Base-by-base conservation (phyloP, 2,329 filamentous ascomycete genomes). In the Dendryphion nanum region DNA sequence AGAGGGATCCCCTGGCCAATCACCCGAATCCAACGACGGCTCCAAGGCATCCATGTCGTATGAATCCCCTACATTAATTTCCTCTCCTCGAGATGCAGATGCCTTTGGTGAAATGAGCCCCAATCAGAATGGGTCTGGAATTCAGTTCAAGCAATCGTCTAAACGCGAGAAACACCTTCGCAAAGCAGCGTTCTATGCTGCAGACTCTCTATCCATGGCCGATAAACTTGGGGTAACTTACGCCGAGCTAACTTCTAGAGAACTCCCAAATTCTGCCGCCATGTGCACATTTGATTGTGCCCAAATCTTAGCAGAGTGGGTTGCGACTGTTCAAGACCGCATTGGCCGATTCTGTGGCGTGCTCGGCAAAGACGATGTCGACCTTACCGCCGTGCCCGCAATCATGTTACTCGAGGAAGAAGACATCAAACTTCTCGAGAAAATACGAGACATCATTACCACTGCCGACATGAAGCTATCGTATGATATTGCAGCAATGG, bases 251-350 rank as follows among this genome's bases (percentile, higher is more conserved):
- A 85, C 83, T 1, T 89, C 86, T 37, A 78, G 88, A 30, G 89
- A 96, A 59, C 75, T 97, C 10, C 89, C 93, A 0, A 79, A 95
- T 26, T 91, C 95, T 61, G 89, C 87, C 12, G 88, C 89, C 1
- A 83, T 97, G 74, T 96, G 91, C 64, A 83, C 86, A 4, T 94
- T 95, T 55, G 91, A 97, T 59, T 97, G 91, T 58, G 86, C 88
- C 2, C 90, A 96, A 59, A 89, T 97, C 1, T 78, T 98, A 20
- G 89, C 89, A 1, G 91, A 97, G 66, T 98, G 91, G 91, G 79
- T 93, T 28, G 86, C 87, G 4, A 93, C 89, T 1, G 80, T 97
- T 3, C 93, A 98, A 64, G 90, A 96, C 57, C 85, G 93, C 6
- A 86, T 96, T n/a, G 91, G 91, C 0, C 82, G 82, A 4, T 95